A percentile compares a stretch with the other conserved stretches of the same genome.
These are phyloP conservation scores for Rhizopogon vinicolor DNA, from an alignment of 768 basidiomycete species.

Conservation along the genomic window DNA sequence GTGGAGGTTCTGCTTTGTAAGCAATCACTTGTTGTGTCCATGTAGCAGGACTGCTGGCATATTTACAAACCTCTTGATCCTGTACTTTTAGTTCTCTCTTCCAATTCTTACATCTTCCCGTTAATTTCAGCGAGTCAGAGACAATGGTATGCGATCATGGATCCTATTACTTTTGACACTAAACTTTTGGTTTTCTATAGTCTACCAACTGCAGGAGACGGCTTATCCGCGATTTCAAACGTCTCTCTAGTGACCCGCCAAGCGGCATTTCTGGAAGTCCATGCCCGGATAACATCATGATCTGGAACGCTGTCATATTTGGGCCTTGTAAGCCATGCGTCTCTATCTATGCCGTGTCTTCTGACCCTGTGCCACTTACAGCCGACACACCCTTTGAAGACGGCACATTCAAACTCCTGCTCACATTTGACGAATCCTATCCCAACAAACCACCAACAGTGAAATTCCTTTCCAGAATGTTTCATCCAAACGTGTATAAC, in stretches of 20 bases:
- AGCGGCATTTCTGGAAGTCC: conserved; percentile 96
- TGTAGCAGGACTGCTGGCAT: background rate
- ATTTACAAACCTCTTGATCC: conserved; percentile 5
- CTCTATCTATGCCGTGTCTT: background rate
- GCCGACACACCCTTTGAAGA: conserved; percentile 99
- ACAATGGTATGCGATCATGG: conserved; percentile 1
- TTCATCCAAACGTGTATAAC: conserved; percentile 98
- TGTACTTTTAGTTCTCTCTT: conserved; percentile 5
- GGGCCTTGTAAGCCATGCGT: conserved; percentile 74
- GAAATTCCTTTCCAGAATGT: conserved; percentile 96
- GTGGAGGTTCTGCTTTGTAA: background rate
- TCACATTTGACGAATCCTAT: conserved; percentile 96
- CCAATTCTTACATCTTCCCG: background rate
- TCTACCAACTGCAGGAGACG: conserved; percentile 93
- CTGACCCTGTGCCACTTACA: conserved; percentile 23
- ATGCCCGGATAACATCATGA: conserved; percentile 97
- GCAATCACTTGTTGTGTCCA: background rate
- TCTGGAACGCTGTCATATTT: conserved; percentile 99
- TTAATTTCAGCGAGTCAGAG: background rate
- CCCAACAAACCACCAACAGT: conserved; percentile 98
- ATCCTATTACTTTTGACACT: background rate
- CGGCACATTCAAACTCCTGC: conserved; percentile 94
- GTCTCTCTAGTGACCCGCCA: conserved; percentile 90
- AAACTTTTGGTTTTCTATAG: conserved; percentile 32
- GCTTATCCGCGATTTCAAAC: conserved; percentile 97